These are phyloP conservation scores for Lachnellula arida DNA, from an alignment of 2,329 filamentous ascomycete genomes.

Conservation along the genomic window DNA sequence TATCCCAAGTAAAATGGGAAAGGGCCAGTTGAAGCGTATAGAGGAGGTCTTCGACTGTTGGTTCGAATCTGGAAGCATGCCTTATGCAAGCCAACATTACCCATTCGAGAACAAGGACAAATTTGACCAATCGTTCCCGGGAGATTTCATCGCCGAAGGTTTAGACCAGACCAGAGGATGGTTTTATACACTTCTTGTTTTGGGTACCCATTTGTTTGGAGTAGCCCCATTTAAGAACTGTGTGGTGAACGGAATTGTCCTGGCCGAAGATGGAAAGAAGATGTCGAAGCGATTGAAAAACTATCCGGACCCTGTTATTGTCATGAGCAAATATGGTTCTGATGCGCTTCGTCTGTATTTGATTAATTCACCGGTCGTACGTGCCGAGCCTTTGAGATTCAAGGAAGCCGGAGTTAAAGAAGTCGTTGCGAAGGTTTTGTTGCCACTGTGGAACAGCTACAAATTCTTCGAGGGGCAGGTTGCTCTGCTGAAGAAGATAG, in stretches of 20 bases:
- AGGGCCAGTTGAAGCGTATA: slow-evolving; percentile 73
- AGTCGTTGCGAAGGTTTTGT: slow-evolving; percentile 83
- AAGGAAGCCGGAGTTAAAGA: slow-evolving; percentile 92
- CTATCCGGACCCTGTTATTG: slow-evolving; percentile 79
- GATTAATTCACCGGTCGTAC: slow-evolving; percentile 93
- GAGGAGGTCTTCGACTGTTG: slow-evolving; percentile 95
- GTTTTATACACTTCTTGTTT: slow-evolving; percentile 90
- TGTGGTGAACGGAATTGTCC: slow-evolving; percentile 91
- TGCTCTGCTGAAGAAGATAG: slow-evolving; percentile 78
- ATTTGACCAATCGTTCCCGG: slow-evolving; percentile 78
- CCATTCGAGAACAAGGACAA: slow-evolving; percentile 84
- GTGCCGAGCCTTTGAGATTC: slow-evolving; percentile 85
- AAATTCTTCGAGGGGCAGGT: slow-evolving; percentile 94
- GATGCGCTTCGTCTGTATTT: slow-evolving; percentile 92
- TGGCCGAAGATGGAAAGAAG: slow-evolving; percentile 95
- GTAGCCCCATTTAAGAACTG: slow-evolving; percentile 88
- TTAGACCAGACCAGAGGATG: slow-evolving; percentile 92
- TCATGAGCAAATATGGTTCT: slow-evolving; percentile 85
- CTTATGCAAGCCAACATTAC: slow-evolving; percentile 85
- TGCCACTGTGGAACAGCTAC: slow-evolving; percentile 94
- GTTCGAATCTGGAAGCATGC: slow-evolving; percentile 97
- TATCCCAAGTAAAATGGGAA: slow-evolving; percentile 84
- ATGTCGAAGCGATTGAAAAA: slow-evolving; percentile 98
- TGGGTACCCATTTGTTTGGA: slow-evolving; percentile 84
- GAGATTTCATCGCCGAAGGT: slow-evolving; percentile 91